Conservation (phyloP, 768 basidiomycete species). For the Tricholoma furcatifolium region DNA sequence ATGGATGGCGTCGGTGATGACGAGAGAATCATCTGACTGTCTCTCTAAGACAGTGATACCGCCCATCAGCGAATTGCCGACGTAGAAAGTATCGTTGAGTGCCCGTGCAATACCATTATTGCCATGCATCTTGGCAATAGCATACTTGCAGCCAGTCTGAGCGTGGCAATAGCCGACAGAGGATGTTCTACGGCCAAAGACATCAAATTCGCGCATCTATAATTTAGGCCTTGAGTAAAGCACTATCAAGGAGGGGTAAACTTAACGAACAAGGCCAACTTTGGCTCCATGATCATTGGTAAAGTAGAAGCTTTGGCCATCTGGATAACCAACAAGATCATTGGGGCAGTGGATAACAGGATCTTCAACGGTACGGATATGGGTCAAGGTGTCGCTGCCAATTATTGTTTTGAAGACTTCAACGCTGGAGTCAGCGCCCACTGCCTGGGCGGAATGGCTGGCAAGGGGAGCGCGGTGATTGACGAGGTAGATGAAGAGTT, state of each 20-base stretch:
- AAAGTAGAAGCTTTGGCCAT: slow-evolving; percentile 65
- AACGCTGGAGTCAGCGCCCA: slow-evolving; percentile 71
- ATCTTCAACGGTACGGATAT: slow-evolving; percentile 59
- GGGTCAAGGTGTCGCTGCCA: slow-evolving; percentile 41
- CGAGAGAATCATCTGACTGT: slow-evolving; percentile 57
- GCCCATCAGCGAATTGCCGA: slow-evolving; percentile 45
- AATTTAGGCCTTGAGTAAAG: not conserved
- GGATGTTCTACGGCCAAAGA: slow-evolving; percentile 25
- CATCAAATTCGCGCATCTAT: slow-evolving; percentile 27
- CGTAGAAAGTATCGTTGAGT: slow-evolving; percentile 64
- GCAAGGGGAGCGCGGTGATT: slow-evolving; percentile 62
- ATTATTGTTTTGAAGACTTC: slow-evolving; percentile 64
- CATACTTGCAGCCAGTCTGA: slow-evolving; percentile 60
- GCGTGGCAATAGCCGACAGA: slow-evolving; percentile 67
- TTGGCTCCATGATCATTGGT: slow-evolving; percentile 67
- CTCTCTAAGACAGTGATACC: slow-evolving; percentile 52
- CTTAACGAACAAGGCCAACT: slow-evolving; percentile 46
- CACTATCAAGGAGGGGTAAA: not conserved
- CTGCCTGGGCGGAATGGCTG: slow-evolving; percentile 30
- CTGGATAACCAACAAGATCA: slow-evolving; percentile 64
- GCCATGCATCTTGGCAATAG: slow-evolving; percentile 44
- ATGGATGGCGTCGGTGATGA: slow-evolving; percentile 49
- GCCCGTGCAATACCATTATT: slow-evolving; percentile 65
- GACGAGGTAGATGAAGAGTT: slow-evolving; percentile 66
- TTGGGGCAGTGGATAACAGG: slow-evolving; percentile 63